These are phyloP conservation scores for Saitozyma podzolica DNA, from an alignment of 768 basidiomycete genomes.

Conservation along the genomic window DNA sequence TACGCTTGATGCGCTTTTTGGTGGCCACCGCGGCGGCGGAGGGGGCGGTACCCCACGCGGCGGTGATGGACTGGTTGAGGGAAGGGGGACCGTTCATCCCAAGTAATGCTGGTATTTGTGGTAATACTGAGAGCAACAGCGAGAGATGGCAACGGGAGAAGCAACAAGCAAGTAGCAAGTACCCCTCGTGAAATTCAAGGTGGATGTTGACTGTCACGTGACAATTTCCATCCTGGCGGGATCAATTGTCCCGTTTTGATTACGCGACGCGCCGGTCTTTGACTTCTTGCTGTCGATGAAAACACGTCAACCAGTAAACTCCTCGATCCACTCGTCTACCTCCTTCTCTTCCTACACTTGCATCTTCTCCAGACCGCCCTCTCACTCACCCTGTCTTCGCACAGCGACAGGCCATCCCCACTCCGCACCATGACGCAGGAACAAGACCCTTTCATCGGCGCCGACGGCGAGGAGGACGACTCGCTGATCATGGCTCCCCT, in stretches of 20 bases:
- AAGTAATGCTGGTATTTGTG: no score
- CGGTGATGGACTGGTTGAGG: conserved; percentile 42
- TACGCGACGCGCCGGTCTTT: conserved; percentile 13
- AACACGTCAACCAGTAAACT: no score
- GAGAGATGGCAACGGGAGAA: no score
- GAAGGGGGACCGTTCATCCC: conserved; percentile 30
- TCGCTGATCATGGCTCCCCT: conserved; percentile 73
- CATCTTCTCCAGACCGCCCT: background rate
- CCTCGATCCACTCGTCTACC: conserved; percentile 2
- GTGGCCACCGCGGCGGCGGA: no score
- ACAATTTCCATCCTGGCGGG: no score
- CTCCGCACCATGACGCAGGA: conserved; percentile 35
- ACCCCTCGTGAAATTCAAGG: background rate
- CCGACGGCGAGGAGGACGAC: conserved; percentile 59
- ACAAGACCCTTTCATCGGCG: conserved; percentile 36
- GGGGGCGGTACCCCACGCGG: conserved; percentile 30
- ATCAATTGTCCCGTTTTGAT: background rate
- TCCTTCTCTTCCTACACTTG: background rate
- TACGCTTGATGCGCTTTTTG: conserved; percentile 14
- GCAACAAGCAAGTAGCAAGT: no score
- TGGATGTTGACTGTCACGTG: background rate
- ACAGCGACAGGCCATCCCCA: background rate
- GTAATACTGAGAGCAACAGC: no score
- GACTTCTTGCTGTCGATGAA: conserved; percentile 6
- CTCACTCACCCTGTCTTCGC: background rate